These are phyloP conservation scores for Metschnikowia aberdeeniae DNA, from an alignment of 805 yeast genomes.

Conservation along the genomic window DNA sequence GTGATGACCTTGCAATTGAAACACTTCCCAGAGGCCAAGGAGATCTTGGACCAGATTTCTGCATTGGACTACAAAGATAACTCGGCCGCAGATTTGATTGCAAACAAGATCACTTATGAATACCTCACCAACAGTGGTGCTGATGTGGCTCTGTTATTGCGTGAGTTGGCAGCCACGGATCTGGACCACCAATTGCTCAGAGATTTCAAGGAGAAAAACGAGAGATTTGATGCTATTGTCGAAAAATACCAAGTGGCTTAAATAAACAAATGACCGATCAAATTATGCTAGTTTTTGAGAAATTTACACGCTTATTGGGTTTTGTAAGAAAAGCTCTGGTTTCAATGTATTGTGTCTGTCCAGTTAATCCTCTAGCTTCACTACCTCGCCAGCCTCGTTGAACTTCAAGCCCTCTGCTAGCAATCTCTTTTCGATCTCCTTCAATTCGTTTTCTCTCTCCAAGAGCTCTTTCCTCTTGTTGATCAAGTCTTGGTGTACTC, in stretches of 20 bases:
- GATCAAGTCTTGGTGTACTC: conserved; percentile 83
- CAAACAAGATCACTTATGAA: conserved; percentile 62
- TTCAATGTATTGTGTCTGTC: background rate
- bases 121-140: conserved; percentile 40
- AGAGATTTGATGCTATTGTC: conserved; percentile 65
- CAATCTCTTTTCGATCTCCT: conserved; percentile 71
- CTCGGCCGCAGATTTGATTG: conserved; percentile 44
- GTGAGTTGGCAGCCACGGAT: conserved; percentile 42
- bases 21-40: conserved; percentile 79
- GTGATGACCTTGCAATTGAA: conserved; percentile 75
- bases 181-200: conserved; percentile 55
- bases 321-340: background rate
- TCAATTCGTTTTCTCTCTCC: conserved; percentile 80
- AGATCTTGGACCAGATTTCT: conserved; percentile 44
- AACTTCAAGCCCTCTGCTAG: conserved; percentile 51
- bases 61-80: conserved; percentile 34
- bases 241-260: conserved; percentile 43
- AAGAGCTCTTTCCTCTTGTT: conserved; percentile 77
- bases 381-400: conserved; percentile 23
- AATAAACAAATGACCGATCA: background rate
- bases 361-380: conserved; percentile 15
- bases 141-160: conserved; percentile 46
- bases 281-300: too few species aligned
- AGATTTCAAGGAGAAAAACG: conserved; percentile 59
- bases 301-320: too few species aligned